phyloP scores from a whole-genome alignment of 345 rosid genomes.

The Psidium guajava region DNA sequence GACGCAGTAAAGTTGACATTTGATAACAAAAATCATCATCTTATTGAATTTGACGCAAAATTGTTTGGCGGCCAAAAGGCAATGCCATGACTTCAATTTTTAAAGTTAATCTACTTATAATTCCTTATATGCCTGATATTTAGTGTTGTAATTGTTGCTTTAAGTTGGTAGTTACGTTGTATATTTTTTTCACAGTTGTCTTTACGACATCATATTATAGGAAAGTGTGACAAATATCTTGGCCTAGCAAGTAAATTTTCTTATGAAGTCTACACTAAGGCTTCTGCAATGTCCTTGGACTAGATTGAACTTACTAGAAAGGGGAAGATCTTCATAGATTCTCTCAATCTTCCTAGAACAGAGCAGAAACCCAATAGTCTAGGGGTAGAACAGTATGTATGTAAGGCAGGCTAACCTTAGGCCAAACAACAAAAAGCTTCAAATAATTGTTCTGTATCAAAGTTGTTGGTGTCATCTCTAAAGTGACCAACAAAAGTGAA shows the following conservation, averaged over 20 bases:
- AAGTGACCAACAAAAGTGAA: neutral
- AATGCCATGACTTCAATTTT: neutral
- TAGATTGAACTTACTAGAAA: neutral
- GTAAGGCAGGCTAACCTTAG: neutral
- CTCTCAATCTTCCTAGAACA: neutral
- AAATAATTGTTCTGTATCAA: accelerated
- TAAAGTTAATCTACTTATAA: neutral
- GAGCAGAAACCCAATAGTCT: neutral
- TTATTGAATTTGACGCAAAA: neutral
- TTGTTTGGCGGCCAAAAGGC: neutral
- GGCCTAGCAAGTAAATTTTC: no score
- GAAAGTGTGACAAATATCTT: no score
- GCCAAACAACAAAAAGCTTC: neutral
- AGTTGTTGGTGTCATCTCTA: neutral
- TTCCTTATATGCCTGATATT: neutral
- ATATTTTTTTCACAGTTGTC: neutral
- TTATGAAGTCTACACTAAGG: neutral
- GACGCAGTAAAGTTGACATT: no score
- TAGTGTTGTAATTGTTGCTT: neutral
- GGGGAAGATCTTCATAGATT: neutral
- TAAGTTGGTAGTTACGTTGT: neutral
- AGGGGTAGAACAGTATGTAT: accelerated
- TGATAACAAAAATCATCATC: neutral
- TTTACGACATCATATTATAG: neutral
- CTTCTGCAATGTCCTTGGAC: neutral